phyloP scores from a whole-genome alignment of 768 basidiomycete species.

The Hygrophoropsis aurantiaca region DNA sequence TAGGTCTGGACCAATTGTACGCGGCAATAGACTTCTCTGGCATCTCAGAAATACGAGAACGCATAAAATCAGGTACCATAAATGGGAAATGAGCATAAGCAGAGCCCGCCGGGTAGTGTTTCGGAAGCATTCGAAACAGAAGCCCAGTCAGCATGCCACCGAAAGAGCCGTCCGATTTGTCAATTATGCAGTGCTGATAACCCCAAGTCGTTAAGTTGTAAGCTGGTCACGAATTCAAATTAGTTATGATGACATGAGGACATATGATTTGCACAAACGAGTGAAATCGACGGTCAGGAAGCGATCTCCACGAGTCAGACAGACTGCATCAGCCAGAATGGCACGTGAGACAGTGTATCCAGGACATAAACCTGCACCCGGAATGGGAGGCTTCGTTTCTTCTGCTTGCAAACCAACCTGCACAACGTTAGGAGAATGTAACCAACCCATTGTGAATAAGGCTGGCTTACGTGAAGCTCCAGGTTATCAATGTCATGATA shows the following conservation, averaged over 20 bases:
- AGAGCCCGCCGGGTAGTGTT: slow-evolving; percentile 63
- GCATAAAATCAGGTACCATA: slow-evolving; percentile 50
- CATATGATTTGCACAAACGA: slow-evolving; percentile 43
- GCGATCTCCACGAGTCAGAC: slow-evolving; percentile 74
- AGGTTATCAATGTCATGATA: slow-evolving; percentile 77
- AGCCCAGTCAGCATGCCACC: slow-evolving; percentile 76
- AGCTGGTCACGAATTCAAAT: slow-evolving; percentile 41
- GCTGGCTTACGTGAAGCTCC: slow-evolving; percentile 62
- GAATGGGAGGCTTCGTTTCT: slow-evolving; percentile 58
- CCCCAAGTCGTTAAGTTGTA: slow-evolving; percentile 80
- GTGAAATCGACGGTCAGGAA: slow-evolving; percentile 79
- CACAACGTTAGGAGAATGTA: background rate
- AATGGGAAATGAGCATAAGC: slow-evolving; percentile 83
- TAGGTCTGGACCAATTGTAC: slow-evolving; percentile 64
- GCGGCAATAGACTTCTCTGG: slow-evolving; percentile 33
- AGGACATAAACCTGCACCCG: slow-evolving; percentile 77
- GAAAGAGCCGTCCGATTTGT: slow-evolving; percentile 65
- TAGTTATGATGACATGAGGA: background rate
- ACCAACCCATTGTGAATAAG: slow-evolving; percentile 5
- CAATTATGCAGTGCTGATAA: slow-evolving; percentile 65
- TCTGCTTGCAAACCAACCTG: slow-evolving; percentile 73
- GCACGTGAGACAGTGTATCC: slow-evolving; percentile 83
- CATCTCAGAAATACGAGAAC: slow-evolving; percentile 43
- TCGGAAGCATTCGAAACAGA: slow-evolving; percentile 69
- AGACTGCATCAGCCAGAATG: slow-evolving; percentile 80